A percentile compares a stretch with the other conserved stretches of the same genome.
Conservation (phyloP, 306 rosid species). For the Prunus persica region Prunus_persica_NCBIv2 NC_034012.1:7289001-7289500, state of each 20-base stretch:
- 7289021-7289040: not conserved
- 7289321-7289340: not conserved
- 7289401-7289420: not conserved
- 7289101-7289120: not conserved
- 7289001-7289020: not conserved
- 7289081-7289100: not conserved
- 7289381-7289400: not conserved
- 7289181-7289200: not conserved
- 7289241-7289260: not conserved
- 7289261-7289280: not conserved
- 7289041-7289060: not conserved
- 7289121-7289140: not conserved
- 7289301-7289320: not conserved
- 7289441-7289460: not conserved
- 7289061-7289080: not conserved
- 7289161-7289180: not conserved
- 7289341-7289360: not conserved
- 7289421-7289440: not conserved
- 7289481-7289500: slow-evolving; percentile 91
- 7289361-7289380: not conserved
- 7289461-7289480: slow-evolving; percentile 85
- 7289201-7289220: not conserved
- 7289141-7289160: not conserved
- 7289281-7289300: not conserved
- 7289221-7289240: not conserved